Evolutionary conservation across 352 stramenopile genomes (phyloP), one percentile per base, ranked within the genome.

Genomic region (Thraustochytrium striatum): DNA sequence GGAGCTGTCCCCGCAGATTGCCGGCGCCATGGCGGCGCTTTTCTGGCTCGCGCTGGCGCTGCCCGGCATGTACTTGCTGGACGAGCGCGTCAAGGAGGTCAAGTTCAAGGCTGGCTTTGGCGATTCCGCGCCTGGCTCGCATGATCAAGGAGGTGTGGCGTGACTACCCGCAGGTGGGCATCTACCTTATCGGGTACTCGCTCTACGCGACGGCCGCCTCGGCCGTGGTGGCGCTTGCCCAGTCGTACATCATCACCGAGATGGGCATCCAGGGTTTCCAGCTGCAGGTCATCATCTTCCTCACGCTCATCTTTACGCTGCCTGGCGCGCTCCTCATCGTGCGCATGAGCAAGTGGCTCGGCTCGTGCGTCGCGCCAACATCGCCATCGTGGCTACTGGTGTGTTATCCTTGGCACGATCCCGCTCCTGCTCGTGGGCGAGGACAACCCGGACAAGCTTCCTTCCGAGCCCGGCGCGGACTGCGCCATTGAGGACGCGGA

Each of bases 171-270:
- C 68, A 75, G 30, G 68, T 75, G 13, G 68, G 68, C 28, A 13
- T 75, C n/a, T 75, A 75, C 53, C 43, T 75, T 30, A 65, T 75
- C 28, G 9, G 25, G 36, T 75, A 65, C 36, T 25, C 53, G 16
- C 43, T 36, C 39, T 30, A 36, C 50, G 47, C 68, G 21, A 65
- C 68, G 3, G 68, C 39, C 30, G 68, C 53, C 30, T 59, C 68
- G 16, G 21, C 68, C 9, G 30, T 75, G n/a, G 59, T 70, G 21
- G 30, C n/a, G 16, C 41, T 70, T 30, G 59, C 59, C 0, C 53
- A 33, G 25, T 33, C 59, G 3, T 70, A 70, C 41, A 25, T 70
- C 21, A 33, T 70, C 16, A 70, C 35, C 59, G 53, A 53, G 35
- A 38, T 70, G n/a, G 59, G 59, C 25, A 70, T 33, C 7, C 5